phyloP scores from a whole-genome alignment of 352 stramenopile genomes.

The Phytophthora fragariae region DNA sequence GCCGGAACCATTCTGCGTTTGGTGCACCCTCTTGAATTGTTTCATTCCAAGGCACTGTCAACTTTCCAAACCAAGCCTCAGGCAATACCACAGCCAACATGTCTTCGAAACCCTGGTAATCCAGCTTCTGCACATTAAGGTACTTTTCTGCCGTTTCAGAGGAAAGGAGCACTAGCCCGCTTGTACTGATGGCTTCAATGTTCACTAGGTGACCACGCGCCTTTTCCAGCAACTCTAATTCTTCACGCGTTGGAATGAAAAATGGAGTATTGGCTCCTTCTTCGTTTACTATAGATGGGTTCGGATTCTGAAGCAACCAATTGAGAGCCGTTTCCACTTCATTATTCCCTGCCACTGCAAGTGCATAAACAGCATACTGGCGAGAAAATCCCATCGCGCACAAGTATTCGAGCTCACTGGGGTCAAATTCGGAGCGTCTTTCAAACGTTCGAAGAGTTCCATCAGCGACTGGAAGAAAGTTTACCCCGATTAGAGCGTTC shows the following conservation, averaged over 20 bases:
- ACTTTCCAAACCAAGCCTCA: slow-evolving; percentile 50
- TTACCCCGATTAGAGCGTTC: slow-evolving; percentile 51
- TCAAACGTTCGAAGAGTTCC: slow-evolving; percentile 52
- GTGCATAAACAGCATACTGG: slow-evolving; percentile 49
- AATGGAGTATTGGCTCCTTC: slow-evolving; percentile 34
- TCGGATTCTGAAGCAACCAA: slow-evolving; percentile 71
- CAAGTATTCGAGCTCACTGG: slow-evolving; percentile 52
- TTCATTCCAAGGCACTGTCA: slow-evolving; percentile 34
- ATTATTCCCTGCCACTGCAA: slow-evolving; percentile 43
- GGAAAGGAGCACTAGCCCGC: slow-evolving; percentile 42
- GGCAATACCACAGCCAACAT: slow-evolving; percentile 62
- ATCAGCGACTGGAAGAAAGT: slow-evolving; percentile 69
- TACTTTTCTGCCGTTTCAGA: slow-evolving; percentile 36
- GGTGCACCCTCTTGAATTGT: slow-evolving; percentile 10
- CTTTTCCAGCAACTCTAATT: slow-evolving; percentile 51
- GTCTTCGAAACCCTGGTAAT: slow-evolving; percentile 61
- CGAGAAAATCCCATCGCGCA: slow-evolving; percentile 75
- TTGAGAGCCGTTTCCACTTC: slow-evolving; percentile 67
- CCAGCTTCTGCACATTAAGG: slow-evolving; percentile 63
- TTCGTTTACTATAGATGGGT: slow-evolving; percentile 39
- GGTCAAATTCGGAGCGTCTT: slow-evolving; percentile 31
- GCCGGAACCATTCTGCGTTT: slow-evolving; percentile 67
- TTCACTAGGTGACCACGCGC: slow-evolving; percentile 51
- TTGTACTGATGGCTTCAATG: slow-evolving; percentile 41
- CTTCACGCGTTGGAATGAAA: slow-evolving; percentile 56